phyloP scores from a whole-genome alignment of 805 yeast species.

The Lipomyces orientalis region DNA sequence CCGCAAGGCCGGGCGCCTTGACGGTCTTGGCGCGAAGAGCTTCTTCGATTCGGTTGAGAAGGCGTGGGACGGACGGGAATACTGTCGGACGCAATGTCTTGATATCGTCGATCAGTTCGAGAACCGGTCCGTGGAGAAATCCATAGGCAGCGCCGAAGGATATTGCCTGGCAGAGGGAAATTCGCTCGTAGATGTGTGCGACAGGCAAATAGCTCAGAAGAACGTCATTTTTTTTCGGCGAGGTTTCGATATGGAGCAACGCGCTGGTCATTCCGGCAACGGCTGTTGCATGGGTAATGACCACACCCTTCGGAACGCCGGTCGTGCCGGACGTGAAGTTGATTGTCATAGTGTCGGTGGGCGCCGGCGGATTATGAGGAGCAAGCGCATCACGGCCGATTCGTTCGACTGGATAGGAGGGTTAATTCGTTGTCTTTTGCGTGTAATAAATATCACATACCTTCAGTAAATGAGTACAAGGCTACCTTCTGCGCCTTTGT shows the following conservation, averaged over 20 bases:
- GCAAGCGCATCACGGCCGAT: slow-evolving; percentile 56
- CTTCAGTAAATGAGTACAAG: slow-evolving; percentile 31
- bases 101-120: slow-evolving; percentile 65
- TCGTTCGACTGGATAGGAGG: slow-evolving; percentile 50
- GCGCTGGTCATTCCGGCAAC: slow-evolving; percentile 28
- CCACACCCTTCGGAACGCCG: slow-evolving; percentile 78
- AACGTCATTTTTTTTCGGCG: slow-evolving; percentile 48
- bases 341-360: slow-evolving; percentile 62
- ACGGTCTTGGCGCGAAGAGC: slow-evolving; percentile 58
- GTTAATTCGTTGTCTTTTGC: slow-evolving; percentile 28
- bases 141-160: slow-evolving; percentile 58
- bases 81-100: slow-evolving; percentile 59
- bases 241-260: background rate
- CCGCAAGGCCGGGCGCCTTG: slow-evolving; percentile 55
- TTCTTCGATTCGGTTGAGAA: slow-evolving; percentile 65
- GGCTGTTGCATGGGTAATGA: slow-evolving; percentile 55
- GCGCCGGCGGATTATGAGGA: slow-evolving; percentile 55
- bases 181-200: slow-evolving; percentile 64
- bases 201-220: slow-evolving; percentile 56
- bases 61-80: slow-evolving; percentile 67
- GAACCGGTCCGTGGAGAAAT: slow-evolving; percentile 59
- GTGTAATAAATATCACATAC: background rate
- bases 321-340: slow-evolving; percentile 81
- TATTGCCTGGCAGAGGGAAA: slow-evolving; percentile 51
- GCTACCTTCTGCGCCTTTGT: slow-evolving; percentile 14